Base-by-base conservation (phyloP, 1,284 basidiomycete genomes). In the Psilocybe mexicana region DNA sequence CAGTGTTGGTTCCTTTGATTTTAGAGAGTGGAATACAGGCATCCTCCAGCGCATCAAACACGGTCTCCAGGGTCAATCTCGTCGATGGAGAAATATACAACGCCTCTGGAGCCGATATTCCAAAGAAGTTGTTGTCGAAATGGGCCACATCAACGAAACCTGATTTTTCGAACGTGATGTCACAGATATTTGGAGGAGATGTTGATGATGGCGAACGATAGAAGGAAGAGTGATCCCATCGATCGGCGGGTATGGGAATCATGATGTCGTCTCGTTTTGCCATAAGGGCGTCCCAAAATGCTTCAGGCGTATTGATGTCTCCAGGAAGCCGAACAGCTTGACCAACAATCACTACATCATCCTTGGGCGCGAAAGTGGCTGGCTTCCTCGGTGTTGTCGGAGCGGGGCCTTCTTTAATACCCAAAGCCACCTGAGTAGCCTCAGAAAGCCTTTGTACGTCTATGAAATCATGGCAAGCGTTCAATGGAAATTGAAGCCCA, bases 1-100 rank as follows among this genome's bases (percentile, higher is more conserved):
- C 71, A 51, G 66, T 69, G 28, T 64, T 59, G 6, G 63, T 68
- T 2, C 72, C 73, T 54, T 69, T 70, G 2, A 74, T 50, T 18
- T 59, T 55, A 2, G 66, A 65, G 11, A 63, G 48, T 0, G 71
- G 68, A 25, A 73, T 72, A 42, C 69, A 67, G 2, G 72, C 73
- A 52, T 71, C 66, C 57, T 74, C 73, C 3, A 74, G 61, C 0
- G 73, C 73, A 45, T 72, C 68, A 49, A 71, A 72, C 0, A 67
- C 63, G 0, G 66, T 64, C 55, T 74, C 72, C 18, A 74, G 61
- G 0, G 66, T 66, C 7, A 72, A 57, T 8, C 71, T 63, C 25
- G 66, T 58, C 0, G 59, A 46, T 0, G 72, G 72, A 2, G 58
- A 54, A 6, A 73, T 53, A 49, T 55, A 64, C 4, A 67, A 59